Conservation (phyloP, 768 basidiomycete species). For the Tulasnella calospora region DNA sequence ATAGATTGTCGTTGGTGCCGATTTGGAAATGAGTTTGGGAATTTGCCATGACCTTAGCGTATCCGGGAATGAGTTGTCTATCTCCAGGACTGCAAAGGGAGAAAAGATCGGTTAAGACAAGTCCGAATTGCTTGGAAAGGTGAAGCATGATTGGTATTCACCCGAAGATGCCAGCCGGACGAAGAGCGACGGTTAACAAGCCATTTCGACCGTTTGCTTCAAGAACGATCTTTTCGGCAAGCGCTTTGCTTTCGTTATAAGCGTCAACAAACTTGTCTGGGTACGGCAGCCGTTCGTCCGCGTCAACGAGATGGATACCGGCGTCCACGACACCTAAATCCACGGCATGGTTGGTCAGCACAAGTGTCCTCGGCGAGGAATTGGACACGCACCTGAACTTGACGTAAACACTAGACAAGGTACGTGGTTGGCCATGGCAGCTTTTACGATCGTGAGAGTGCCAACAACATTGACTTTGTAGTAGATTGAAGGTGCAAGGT, state of each 20-base stretch:
- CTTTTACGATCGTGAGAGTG: slow-evolving; percentile 76
- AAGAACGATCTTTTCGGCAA: slow-evolving; percentile 78
- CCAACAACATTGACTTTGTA: slow-evolving; percentile 93
- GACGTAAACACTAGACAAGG: slow-evolving; percentile 91
- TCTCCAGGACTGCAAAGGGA: slow-evolving; percentile 72
- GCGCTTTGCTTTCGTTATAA: slow-evolving; percentile 91
- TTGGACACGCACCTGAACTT: slow-evolving; percentile 89
- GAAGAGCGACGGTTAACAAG: slow-evolving; percentile 79
- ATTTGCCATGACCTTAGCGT: slow-evolving; percentile 71
- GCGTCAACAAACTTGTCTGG: slow-evolving; percentile 76
- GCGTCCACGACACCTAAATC: slow-evolving; percentile 17
- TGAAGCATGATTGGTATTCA: slow-evolving; percentile 37
- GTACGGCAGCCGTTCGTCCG: slow-evolving; percentile 79
- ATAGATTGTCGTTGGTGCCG: slow-evolving; percentile 87
- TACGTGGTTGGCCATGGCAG: slow-evolving; percentile 66
- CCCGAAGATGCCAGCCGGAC: slow-evolving; percentile 97
- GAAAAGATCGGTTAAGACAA: neutral
- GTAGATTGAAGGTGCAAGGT: slow-evolving; percentile 65
- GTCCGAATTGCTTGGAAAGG: neutral
- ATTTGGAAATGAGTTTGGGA: slow-evolving; percentile 90
- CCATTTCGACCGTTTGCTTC: slow-evolving; percentile 81
- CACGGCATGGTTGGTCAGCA: neutral
- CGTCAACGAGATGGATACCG: slow-evolving; percentile 70
- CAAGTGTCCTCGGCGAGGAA: neutral
- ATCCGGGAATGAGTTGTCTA: slow-evolving; percentile 74